Evolutionary conservation across 176 grass and related monocot genomes (phyloP), one percentile per base, ranked within the genome.

Genomic region (Secale cereale): DNA sequence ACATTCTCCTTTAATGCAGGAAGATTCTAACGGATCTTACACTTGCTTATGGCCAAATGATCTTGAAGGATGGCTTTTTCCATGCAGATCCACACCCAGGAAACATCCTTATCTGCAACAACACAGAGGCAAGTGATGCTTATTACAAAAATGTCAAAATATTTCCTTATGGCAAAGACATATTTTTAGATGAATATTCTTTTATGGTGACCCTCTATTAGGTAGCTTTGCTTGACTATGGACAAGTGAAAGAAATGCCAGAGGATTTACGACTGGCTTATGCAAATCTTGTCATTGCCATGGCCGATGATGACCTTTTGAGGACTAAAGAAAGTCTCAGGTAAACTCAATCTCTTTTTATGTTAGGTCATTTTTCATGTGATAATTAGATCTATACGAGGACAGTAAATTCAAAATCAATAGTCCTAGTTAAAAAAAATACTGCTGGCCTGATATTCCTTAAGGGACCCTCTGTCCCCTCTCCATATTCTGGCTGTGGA

Each of bases 31-130:
- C 92, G 83, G 89, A 90, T 81, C 81, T 98, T 81, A 92, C 96
- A 91, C 91, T 95, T 87, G 96, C 96, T 78, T 98, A 98, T 90
- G 96, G 96, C 80, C 96, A 95, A 98, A 98, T 98, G 96, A 98
- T 98, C 77, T 95, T 98, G 87, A 95, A 90, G 91, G 89, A 91
- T 92, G 96, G 96, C 48, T 95, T 94, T 89, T 98, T 98, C 70
- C 96, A 98, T 90, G 93, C 96, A 78, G 96, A 98, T 90, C 96
- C 96, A 76, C 96, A 98, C 88, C 96, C 96, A 78, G 96, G 96
- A 92, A 98, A 98, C 87, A 98, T 98, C 56, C 89, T 95, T 72
- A 88, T 98, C 59, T 92, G 93, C 86, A 94, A 95, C 81, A 90
- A 88, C 81, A 90, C 85, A 45, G 96, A 98, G 93, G 96, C 81